phyloP scores from a whole-genome alignment of 208 protist species.

The Sergeia podlipaevii region DNA sequence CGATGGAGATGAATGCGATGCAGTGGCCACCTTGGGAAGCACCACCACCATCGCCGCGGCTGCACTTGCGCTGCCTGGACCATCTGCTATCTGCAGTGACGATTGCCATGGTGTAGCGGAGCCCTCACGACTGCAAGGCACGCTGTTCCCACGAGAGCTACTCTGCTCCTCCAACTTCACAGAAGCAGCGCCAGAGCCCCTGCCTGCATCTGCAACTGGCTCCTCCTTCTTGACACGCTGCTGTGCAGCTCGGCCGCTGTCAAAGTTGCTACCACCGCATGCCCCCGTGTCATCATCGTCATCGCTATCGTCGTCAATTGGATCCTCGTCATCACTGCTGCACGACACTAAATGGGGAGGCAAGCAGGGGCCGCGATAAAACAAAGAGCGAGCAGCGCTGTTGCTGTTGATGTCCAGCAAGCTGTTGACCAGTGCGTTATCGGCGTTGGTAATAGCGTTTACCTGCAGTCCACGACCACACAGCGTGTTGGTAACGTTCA shows the following conservation, averaged over 20 bases:
- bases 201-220: too few species aligned
- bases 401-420: slow-evolving; percentile 40
- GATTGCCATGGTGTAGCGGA: too few species aligned
- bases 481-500: not conserved
- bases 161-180: too few species aligned
- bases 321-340: not conserved
- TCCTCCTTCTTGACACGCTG: too few species aligned
- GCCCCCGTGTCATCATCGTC: not conserved
- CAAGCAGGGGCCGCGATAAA: slow-evolving; percentile 41
- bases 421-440: slow-evolving; percentile 13
- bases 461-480: not conserved
- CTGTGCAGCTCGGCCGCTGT: not conserved
- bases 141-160: too few species aligned
- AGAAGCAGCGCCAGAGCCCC: too few species aligned
- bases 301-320: not conserved
- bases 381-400: slow-evolving; percentile 27
- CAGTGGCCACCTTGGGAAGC: too few species aligned
- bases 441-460: not conserved
- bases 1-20: too few species aligned
- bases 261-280: not conserved
- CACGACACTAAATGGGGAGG: slow-evolving; percentile 23
- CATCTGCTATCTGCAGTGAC: too few species aligned
- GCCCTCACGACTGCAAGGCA: too few species aligned
- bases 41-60: too few species aligned
- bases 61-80: too few species aligned